Percentiles rank a stretch among this genome's conserved stretches.
These are phyloP conservation scores for Limonium bicolor DNA, from an alignment of 148 eudicot genomes.

Conservation along the genomic window DNA sequence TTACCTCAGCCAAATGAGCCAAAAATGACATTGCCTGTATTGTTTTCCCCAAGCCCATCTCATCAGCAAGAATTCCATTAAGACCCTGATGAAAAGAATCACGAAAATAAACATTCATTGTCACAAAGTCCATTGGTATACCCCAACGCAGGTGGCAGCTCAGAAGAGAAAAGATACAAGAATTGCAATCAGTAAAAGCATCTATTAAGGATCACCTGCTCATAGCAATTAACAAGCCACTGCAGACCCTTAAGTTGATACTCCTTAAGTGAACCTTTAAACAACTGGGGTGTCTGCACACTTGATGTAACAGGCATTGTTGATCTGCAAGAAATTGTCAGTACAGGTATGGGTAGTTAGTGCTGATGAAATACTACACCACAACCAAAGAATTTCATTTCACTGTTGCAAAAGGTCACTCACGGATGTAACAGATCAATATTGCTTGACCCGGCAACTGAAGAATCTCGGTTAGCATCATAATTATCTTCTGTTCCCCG, in stretches of 20 bases:
- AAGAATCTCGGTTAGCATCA: slow-evolving; percentile 35
- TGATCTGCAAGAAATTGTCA: slow-evolving; percentile 35
- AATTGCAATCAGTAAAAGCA: background rate
- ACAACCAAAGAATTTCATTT: background rate
- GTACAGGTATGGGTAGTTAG: slow-evolving; percentile 3
- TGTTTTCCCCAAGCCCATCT: slow-evolving; percentile 98
- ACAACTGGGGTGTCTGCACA: slow-evolving; percentile 77
- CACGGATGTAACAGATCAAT: slow-evolving; percentile 94
- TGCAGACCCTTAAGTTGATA: slow-evolving; percentile 98
- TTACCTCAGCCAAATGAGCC: slow-evolving; percentile 99
- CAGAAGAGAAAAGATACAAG: too few relatives aligned
- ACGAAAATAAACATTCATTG: too few relatives aligned
- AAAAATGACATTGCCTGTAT: slow-evolving; percentile 98
- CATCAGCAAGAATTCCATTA: slow-evolving; percentile 98
- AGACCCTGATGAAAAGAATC: slow-evolving; percentile 47
- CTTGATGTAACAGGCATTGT: slow-evolving; percentile 94
- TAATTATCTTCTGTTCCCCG: slow-evolving; percentile 46
- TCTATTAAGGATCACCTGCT: slow-evolving; percentile 45
- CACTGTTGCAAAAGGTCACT: slow-evolving; percentile 11
- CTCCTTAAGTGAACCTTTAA: slow-evolving; percentile 88
- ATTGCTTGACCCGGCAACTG: slow-evolving; percentile 59
- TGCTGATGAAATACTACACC: background rate
- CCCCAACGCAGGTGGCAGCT: too few relatives aligned
- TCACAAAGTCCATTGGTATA: too few relatives aligned
- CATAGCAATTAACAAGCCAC: slow-evolving; percentile 98